These are phyloP conservation scores for Diaporthe sp. DNA, from an alignment of 2,329 filamentous ascomycete species.

Conservation along the genomic window DNA sequence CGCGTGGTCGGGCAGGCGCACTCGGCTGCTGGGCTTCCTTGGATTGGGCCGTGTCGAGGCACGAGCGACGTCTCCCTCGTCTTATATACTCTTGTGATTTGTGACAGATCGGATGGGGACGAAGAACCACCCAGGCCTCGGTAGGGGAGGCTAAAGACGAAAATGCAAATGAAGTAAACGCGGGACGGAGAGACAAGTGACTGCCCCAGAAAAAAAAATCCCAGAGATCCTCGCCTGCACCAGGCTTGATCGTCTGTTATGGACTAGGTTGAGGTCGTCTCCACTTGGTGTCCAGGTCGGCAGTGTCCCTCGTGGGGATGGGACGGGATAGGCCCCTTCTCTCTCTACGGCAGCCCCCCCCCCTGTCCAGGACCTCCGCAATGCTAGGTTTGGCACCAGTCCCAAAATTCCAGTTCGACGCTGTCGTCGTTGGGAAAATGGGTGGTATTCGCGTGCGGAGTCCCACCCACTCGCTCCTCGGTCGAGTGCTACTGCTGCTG, in stretches of 20 bases:
- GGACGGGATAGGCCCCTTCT: constrained; percentile 14
- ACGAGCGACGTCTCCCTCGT: constrained; percentile 5
- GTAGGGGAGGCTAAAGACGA: background rate
- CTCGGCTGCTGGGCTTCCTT: constrained; percentile 24
- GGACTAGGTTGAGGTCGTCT: constrained; percentile 31
- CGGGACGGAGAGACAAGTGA: constrained; percentile 12
- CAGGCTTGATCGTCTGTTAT: constrained; percentile 25
- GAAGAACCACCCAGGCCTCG: background rate
- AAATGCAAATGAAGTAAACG: background rate
- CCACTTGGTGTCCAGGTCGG: constrained; percentile 27
- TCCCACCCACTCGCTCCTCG: constrained; percentile 10
- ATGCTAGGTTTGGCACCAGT: constrained; percentile 22
- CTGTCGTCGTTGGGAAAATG: constrained; percentile 20
- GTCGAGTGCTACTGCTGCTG: background rate
- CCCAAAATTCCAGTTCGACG: constrained; percentile 1
- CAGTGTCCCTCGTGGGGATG: constrained; percentile 30
- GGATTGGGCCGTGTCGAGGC: constrained; percentile 19
- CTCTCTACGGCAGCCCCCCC: constrained; percentile 8
- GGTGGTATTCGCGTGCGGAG: constrained; percentile 23
- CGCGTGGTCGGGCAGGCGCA: constrained; percentile 15
- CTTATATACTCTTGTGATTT: constrained; percentile 23
- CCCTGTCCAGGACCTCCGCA: constrained; percentile 15
- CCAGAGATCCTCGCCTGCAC: constrained; percentile 22
- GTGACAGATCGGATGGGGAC: constrained; percentile 25
- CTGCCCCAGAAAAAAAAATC: background rate